These are phyloP conservation scores for Eucalyptus leucophloia DNA, from an alignment of 345 rosid species.

Conservation along the genomic window DNA sequence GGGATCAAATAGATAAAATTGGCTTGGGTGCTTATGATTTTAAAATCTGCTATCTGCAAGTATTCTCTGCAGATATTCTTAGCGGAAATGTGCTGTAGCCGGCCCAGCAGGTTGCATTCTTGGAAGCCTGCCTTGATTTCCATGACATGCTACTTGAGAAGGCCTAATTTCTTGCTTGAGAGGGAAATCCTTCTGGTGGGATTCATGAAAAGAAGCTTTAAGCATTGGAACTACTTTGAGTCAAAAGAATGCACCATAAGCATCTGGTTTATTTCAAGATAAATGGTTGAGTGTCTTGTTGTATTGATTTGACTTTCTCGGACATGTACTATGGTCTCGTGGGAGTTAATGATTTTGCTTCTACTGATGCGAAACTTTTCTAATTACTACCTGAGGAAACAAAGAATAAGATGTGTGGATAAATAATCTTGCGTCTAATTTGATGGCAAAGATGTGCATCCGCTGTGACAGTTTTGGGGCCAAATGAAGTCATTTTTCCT, in stretches of 20 bases:
- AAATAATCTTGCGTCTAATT: too few species aligned
- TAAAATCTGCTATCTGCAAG: too few species aligned
- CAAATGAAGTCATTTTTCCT: too few species aligned
- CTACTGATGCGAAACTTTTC: too few species aligned
- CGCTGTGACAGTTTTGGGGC: too few species aligned
- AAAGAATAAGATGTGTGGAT: too few species aligned
- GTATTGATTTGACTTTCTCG: too few species aligned
- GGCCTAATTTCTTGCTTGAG: background rate
- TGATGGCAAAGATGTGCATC: too few species aligned
- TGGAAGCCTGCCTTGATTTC: background rate
- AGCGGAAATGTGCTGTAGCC: background rate
- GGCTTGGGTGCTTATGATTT: constrained; percentile 46
- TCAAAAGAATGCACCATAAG: background rate
- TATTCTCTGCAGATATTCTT: background rate
- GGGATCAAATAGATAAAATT: constrained; percentile 16
- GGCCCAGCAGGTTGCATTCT: background rate
- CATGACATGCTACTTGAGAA: background rate
- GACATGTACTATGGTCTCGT: background rate
- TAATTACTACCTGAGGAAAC: too few species aligned
- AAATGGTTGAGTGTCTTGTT: too few species aligned
- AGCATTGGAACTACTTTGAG: background rate
- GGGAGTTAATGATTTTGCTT: too few species aligned
- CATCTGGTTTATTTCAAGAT: too few species aligned
- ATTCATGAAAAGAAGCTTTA: background rate
- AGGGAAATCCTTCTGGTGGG: background rate